These are phyloP conservation scores for Furcasterigmium sp. DNA, from an alignment of 2,329 filamentous ascomycete species.

Conservation along the genomic window DNA sequence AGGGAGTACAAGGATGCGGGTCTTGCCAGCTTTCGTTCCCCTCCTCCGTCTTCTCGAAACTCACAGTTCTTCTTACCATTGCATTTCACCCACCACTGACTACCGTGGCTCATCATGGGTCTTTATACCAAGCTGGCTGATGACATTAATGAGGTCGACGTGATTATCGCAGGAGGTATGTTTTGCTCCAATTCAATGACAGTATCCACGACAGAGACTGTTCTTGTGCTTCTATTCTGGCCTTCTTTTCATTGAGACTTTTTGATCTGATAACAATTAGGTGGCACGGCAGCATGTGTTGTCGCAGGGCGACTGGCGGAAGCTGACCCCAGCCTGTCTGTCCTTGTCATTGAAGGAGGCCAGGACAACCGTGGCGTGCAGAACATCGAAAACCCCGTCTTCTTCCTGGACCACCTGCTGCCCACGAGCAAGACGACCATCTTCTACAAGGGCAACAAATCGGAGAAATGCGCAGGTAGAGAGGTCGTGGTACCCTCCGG, in stretches of 20 bases:
- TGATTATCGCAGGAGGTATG: slow-evolving; percentile 44
- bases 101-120: slow-evolving; percentile 20
- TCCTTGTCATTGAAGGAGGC: slow-evolving; percentile 49
- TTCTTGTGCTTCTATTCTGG: not conserved
- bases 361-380: slow-evolving; percentile 46
- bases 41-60: too few relatives aligned
- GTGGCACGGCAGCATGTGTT: slow-evolving; percentile 41
- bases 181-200: not conserved
- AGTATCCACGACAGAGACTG: not conserved
- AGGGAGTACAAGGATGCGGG: too few relatives aligned
- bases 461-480: slow-evolving; percentile 37
- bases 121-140: slow-evolving; percentile 18
- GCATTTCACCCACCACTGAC: too few relatives aligned
- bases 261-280: slow-evolving; percentile 10
- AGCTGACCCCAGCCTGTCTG: slow-evolving; percentile 39
- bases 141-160: slow-evolving; percentile 37
- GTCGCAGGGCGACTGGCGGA: slow-evolving; percentile 43
- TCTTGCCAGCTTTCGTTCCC: too few relatives aligned
- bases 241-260: not conserved
- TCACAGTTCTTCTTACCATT: too few relatives aligned
- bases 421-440: slow-evolving; percentile 58
- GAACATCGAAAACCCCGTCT: slow-evolving; percentile 41
- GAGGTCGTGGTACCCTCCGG: slow-evolving; percentile 29
- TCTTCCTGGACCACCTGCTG: slow-evolving; percentile 59
- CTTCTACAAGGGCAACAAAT: slow-evolving; percentile 44